Conservation (phyloP, 2,329 filamentous ascomycete species). For the Aureobasidium sp. region DNA sequence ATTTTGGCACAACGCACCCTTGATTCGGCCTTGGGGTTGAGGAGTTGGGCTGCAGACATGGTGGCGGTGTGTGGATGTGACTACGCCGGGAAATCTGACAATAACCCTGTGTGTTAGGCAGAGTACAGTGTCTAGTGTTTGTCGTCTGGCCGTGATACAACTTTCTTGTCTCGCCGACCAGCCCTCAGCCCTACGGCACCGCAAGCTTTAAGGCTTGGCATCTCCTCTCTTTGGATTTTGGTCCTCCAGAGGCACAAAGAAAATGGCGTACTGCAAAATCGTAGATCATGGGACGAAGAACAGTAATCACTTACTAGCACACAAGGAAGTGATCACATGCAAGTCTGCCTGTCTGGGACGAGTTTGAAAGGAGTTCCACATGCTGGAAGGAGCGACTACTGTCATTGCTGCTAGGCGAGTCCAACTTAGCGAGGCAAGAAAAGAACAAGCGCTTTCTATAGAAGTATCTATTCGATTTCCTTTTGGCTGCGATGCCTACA, state of each 20-base stretch:
- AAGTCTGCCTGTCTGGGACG: too few relatives aligned
- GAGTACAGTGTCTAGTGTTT: background rate
- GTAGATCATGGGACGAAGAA: too few relatives aligned
- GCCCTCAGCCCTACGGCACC: slow-evolving; percentile 6
- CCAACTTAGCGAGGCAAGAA: too few relatives aligned
- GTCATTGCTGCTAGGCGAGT: too few relatives aligned
- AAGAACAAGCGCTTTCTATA: too few relatives aligned
- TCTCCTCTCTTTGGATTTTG: background rate
- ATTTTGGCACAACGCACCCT: slow-evolving; percentile 54
- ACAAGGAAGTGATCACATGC: too few relatives aligned
- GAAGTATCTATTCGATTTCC: too few relatives aligned
- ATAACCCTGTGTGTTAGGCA: background rate
- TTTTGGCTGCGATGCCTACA: background rate
- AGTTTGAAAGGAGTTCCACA: too few relatives aligned
- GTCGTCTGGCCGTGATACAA: background rate
- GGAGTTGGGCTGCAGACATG: slow-evolving; percentile 96
- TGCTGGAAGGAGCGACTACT: too few relatives aligned
- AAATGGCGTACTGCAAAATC: too few relatives aligned
- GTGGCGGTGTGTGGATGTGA: slow-evolving; percentile 18
- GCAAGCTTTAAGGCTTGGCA: background rate
- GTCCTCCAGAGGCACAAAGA: too few relatives aligned
- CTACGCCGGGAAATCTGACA: slow-evolving; percentile 2
- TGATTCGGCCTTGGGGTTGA: slow-evolving; percentile 98
- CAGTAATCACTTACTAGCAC: too few relatives aligned
- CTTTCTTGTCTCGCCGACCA: slow-evolving; percentile 2